These are phyloP conservation scores for Westerdykella sp. DNA, from an alignment of 2,329 filamentous ascomycete genomes.

Conservation along the genomic window DNA sequence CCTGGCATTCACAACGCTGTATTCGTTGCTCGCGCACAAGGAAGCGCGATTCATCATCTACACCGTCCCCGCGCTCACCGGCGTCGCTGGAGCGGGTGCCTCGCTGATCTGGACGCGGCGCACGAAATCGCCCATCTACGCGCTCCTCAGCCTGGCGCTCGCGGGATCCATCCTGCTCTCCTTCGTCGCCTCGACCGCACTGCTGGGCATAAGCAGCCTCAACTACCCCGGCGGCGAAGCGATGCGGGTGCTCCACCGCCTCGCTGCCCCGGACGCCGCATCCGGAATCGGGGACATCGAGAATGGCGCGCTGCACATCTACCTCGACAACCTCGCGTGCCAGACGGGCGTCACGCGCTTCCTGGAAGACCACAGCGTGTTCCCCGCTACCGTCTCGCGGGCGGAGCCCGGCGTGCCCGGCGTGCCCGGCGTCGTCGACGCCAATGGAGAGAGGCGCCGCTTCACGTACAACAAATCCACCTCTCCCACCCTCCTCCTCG, in stretches of 20 bases:
- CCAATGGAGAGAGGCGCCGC: conserved; percentile 11
- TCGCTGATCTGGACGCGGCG: conserved; percentile 56
- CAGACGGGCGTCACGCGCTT: conserved; percentile 60
- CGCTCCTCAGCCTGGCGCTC: conserved; percentile 50
- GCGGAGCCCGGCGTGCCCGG: too few species aligned
- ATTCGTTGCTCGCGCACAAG: conserved; percentile 89
- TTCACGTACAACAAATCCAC: conserved; percentile 54
- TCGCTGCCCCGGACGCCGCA: conserved; percentile 11
- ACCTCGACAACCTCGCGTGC: conserved; percentile 56
- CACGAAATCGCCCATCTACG: conserved; percentile 55
- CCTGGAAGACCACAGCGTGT: conserved; percentile 34
- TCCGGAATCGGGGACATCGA: background rate
- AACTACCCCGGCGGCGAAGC: conserved; percentile 93
- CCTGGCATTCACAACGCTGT: conserved; percentile 67
- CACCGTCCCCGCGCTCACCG: conserved; percentile 71
- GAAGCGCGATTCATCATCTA: conserved; percentile 96
- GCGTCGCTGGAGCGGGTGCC: conserved; percentile 67
- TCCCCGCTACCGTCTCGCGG: too few species aligned
- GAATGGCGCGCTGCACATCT: conserved; percentile 35
- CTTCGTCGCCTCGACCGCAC: conserved; percentile 55
- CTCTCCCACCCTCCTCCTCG: conserved; percentile 42
- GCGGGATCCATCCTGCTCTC: conserved; percentile 55
- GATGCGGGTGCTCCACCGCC: conserved; percentile 9
- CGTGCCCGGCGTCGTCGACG: too few species aligned
- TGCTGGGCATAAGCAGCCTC: conserved; percentile 74